Evolutionary conservation across 345 rosid species (phyloP), one percentile per base, ranked within the genome.

Genomic region (Populus ilicifolia): DNA sequence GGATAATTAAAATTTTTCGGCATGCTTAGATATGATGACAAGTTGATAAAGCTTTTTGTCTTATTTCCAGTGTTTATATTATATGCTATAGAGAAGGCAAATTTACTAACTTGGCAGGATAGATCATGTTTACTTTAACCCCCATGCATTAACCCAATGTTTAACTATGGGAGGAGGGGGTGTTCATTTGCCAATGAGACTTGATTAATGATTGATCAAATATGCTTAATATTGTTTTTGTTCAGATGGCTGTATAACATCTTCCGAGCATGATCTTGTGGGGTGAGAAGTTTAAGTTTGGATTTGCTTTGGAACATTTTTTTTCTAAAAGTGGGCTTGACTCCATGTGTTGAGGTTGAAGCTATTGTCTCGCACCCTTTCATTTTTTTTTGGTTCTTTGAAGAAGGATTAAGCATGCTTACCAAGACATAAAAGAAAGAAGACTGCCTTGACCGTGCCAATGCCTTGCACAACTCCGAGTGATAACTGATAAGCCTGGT

Each of bases 1-100:
- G 48, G 48, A 20, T 59, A 8, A 59, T 59, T 16, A 13, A 62
- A 38, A 16, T 5, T 20, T 44, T 30, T 48, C 46, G 54, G 67
- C 76, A 66, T 63, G 75, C 80, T 62, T 12, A 63, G 48, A 0
- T 29, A 69, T 59, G 44, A 69, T 77, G 30, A 12, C n/a, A 25
- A 2, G 63, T 3, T 46, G 35, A 8, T 67, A n/a, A 41, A 25
- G 16, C 11, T 3, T 35, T 54, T 25, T 13, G n/a, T 13, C 46
- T 38, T 54, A 59, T 59, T 59, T 59, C 63, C 4, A n/a, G 5
- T 10, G 29, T 59, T 33, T n/a, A 23, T 10, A 11, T 59, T 29
- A 59, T 59, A n/a, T 59, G 25, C 13, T 10, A 59, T 12, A 6
- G 63, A n/a, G 63, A 70, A n/a, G 21, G 8, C 17, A 41, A 41